Base-by-base conservation (phyloP, 768 basidiomycete genomes). In the Coprinopsis cinerea region DNA sequence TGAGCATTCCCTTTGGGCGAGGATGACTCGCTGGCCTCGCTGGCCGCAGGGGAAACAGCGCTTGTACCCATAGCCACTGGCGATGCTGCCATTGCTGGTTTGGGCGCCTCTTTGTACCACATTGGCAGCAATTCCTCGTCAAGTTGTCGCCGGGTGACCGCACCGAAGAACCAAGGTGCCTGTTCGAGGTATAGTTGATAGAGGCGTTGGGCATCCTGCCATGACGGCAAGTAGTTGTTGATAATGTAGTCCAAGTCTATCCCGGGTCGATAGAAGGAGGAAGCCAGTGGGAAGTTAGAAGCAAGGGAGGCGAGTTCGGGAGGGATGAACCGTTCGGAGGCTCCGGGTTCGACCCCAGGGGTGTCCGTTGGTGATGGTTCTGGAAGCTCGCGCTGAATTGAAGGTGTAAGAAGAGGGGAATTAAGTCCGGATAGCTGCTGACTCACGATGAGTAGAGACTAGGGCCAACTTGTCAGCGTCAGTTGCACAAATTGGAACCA, bases 151-250 rank as follows among this genome's bases (percentile, higher is more conserved):
- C 72, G 69, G 2, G 81, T 81, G 30, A 88, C 78, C 1, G 85
- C 81, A 18, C 85, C 82, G 51, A 85, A 87, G 60, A 88, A 86
- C 87, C 87, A 89, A 0, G 83, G 82, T 2, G 85, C 83, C 58
- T 85, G 81, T n/a, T 82, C 81, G 34, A 88, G 74, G 62, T 88
- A 89, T 11, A 85, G 70, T n/a, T 80, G 75, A 55, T 74, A 76
- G 27, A 89, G 71, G 26, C 78, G 73, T 39, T 64, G 68, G 0
- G 82, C 79, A 30, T 83, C 81, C 6, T 65, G 59, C 73, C 78
- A 83, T 0, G 76, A 63, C 0, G 87, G 87, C 1, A 88, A 72
- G 58, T 78, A 74, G 14, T 65, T 59, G 34, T 69, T 61, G 17
- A 79, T 57, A 54, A 83, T 66, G 49, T 70, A 67, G 49, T 74